These are phyloP conservation scores for Diaporthe citrichinensis DNA, from an alignment of 2,329 filamentous ascomycete species.

Conservation along the genomic window DNA sequence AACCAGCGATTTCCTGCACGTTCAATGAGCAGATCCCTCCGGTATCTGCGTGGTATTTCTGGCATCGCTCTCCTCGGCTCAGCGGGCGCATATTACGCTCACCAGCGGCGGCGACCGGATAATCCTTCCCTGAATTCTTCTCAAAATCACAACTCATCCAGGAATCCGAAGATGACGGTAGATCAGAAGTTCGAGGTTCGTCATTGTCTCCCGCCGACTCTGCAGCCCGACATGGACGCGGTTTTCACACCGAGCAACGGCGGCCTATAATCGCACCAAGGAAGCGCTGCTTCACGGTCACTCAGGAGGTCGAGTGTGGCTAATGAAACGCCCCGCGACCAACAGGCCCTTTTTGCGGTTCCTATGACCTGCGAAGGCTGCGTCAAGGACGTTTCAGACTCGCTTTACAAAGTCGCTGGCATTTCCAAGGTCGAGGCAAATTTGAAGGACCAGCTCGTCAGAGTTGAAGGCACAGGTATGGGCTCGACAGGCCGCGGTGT, in stretches of 20 bases:
- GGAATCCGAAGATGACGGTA: conserved; percentile 57
- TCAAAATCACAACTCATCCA: conserved; percentile 37
- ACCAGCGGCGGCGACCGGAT: conserved; percentile 21
- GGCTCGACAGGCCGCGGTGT: conserved; percentile 2
- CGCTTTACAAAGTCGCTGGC: conserved; percentile 82
- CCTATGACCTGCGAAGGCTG: conserved; percentile 93
- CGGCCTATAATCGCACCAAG: conserved; percentile 11
- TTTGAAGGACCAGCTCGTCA: conserved; percentile 85
- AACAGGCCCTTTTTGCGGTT: conserved; percentile 92
- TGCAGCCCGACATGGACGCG: background rate
- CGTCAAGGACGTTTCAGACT: conserved; percentile 86
- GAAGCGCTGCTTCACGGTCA: conserved; percentile 12
- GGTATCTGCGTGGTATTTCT: conserved; percentile 43
- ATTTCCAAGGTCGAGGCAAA: conserved; percentile 87
- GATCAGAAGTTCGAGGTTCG: conserved; percentile 62
- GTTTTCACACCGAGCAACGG: conserved; percentile 1
- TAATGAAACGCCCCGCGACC: conserved; percentile 35
- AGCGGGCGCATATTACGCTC: conserved; percentile 45
- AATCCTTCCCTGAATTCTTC: background rate
- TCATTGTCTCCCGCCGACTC: conserved; percentile 13
- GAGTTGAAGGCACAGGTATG: conserved; percentile 85
- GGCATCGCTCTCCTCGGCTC: conserved; percentile 44
- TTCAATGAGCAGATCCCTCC: conserved; percentile 36
- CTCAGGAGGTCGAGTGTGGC: conserved; percentile 36
- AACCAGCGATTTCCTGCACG: conserved; percentile 37